Evolutionary conservation across 2,329 filamentous ascomycete genomes (phyloP), one percentile per base, ranked within the genome.

Genomic region (Neurospora crassa): DNA sequence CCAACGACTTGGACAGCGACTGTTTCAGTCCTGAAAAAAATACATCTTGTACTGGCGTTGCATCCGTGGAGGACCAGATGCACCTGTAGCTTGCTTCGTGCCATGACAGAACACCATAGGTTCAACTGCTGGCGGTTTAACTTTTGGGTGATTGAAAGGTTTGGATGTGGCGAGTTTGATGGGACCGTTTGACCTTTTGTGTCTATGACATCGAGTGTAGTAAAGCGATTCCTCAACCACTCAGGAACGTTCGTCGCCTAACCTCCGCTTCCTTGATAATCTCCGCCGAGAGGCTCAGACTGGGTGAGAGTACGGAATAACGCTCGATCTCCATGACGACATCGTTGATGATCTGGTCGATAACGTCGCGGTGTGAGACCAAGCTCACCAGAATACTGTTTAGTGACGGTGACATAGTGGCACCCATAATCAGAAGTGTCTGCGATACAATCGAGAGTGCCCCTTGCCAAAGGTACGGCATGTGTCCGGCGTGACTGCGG

Each of bases 391-490:
- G 83, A 53, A 94, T 89, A 68, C 84, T 86, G 34, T 88, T 89
- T 3, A 95, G 86, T 5, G 90, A 90, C 1, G 90, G 89, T 10
- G 90, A 94, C 89, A 95, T 92, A 18, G 91, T 93, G 18, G 92
- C 91, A 7, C 92, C 92, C 92, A 96, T 95, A 42, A 96, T 88
- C 63, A 96, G 84, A 18, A 96, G 84, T 1, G 91, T 91, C 80
- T 96, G 92, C 6, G 91, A 93, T 29, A 94, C 91, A 78, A 96
- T 92, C 29, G 91, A 94, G 45, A 96, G 85, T 10, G 92, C 91
- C 20, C 92, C 92, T 82, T 95, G 92, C 90, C 92, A 96, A 24
- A 95, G 86, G 80, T 95, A 96, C 14, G 92, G 92, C 83, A 96
- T 90, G 78, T 95, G 92, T 69, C 92, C 92, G 73, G 91, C 91